Percentiles rank a stretch among this genome's conserved stretches.
phyloP scores from a whole-genome alignment of 1,284 basidiomycete species.

The Rhodotorula mucilaginosa region DNA sequence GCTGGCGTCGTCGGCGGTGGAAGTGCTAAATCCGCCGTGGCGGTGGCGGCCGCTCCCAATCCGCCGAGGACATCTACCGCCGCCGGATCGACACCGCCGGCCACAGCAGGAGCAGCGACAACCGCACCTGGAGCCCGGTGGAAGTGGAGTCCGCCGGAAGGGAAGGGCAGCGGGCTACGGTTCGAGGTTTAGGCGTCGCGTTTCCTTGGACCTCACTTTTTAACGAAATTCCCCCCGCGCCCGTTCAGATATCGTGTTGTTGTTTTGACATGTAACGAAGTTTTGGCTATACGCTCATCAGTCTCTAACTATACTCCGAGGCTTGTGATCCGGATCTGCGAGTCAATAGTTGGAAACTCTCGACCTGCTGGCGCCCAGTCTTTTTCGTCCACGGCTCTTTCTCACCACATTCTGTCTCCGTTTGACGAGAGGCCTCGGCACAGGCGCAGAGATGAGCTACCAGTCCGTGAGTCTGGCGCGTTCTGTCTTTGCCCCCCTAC shows the following conservation, averaged over 20 bases:
- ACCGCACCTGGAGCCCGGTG: not conserved
- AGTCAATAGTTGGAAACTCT: too few species aligned
- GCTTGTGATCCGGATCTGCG: too few species aligned
- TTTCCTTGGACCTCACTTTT: not conserved
- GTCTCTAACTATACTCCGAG: not conserved
- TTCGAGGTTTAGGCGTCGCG: not conserved
- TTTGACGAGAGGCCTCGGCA: too few species aligned
- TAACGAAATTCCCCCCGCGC: not conserved
- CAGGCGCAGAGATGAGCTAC: conserved; percentile 5
- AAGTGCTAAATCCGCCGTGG: not conserved
- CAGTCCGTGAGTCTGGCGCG: conserved; percentile 6
- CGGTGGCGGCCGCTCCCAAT: not conserved
- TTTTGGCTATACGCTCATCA: not conserved
- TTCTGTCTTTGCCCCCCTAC: not conserved
- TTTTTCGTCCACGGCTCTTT: too few species aligned
- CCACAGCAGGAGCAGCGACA: not conserved
- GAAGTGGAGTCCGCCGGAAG: conserved; percentile 7
- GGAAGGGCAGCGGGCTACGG: not conserved
- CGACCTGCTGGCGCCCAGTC: too few species aligned
- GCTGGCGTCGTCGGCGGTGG: not conserved
- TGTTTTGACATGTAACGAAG: not conserved
- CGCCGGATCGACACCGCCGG: not conserved
- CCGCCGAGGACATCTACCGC: not conserved
- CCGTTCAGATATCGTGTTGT: too few species aligned
- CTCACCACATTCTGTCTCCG: too few species aligned